Evolutionary conservation across 768 basidiomycete species (phyloP), one percentile per base, ranked within the genome.

Genomic region (Sporobolomyces roseus): DNA sequence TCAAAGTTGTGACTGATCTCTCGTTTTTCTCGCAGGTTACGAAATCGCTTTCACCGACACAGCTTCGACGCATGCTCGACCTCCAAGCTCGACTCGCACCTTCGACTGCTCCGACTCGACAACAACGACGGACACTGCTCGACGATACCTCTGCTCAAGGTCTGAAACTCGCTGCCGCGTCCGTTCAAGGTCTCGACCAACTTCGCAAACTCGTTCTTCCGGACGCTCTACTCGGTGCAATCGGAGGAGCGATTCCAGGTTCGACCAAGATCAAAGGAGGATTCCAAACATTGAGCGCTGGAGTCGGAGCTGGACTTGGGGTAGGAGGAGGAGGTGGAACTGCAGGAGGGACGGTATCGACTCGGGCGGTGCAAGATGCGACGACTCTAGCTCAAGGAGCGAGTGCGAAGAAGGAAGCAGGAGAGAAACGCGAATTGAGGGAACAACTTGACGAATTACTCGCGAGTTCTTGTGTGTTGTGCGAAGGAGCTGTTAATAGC

Each of bases 141-240:
- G 55, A 68, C 38, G 64, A 71, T 30, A 50, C 71, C 7, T 41
- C 66, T 1, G 48, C 62, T 27, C 63, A 63, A 12, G 71, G 75
- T 14, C 72, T 68, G 69, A 75, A 75, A 60, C 65, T 75, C 54
- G 74, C 76, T 17, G 69, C 65, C 10, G 74, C 72, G 12, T 66
- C 69, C n/a, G 75, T 74, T 4, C 76, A 75, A 45, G 74, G 72
- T 1, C 66, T 76, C 59, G 94, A 97, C 78, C 85, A 86, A 64
- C 79, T 99, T 60, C 84, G 93, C 49, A 93, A 97, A 77, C 82
- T 98, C 58, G 94, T 99, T 75, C 81, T 97, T 12, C 96, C 96
- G 17, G 96, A 98, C 75, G 89, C 92, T 4, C 83, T 98, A 19
- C 93, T 91, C 33, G 84, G 85, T 36, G 84, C 91, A 27, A 88